Evolutionary conservation across 2,329 filamentous ascomycete species (phyloP).

Genomic region (Helicocarpus griseus): DNA sequence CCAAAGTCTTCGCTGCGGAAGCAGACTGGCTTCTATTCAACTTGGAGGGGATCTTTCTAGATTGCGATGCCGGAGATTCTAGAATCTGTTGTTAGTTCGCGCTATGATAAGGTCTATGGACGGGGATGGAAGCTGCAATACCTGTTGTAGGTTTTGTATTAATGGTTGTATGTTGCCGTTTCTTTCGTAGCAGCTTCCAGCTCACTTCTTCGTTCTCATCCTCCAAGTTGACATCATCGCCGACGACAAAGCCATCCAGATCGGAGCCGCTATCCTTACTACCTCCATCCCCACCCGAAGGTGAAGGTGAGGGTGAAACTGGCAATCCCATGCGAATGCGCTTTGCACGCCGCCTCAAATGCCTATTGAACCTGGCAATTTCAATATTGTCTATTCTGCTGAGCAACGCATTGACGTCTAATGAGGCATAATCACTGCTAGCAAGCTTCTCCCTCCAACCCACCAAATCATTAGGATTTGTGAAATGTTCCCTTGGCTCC

Average conservation of each 20-base stretch:
- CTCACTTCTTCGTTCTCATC: not conserved
- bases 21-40: not conserved
- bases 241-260: not conserved
- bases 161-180: not conserved
- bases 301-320: not conserved
- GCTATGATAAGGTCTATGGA: too few relatives aligned
- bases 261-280: not conserved
- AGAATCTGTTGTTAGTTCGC: not conserved
- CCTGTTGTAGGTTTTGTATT: not conserved
- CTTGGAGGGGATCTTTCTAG: not conserved
- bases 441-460: conserved; percentile 31
- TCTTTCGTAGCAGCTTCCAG: not conserved
- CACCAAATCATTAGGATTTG: conserved; percentile 24
- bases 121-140: not conserved
- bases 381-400: conserved; percentile 15
- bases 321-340: conserved; percentile 17
- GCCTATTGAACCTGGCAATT: conserved; percentile 17
- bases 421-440: conserved; percentile 20
- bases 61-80: not conserved
- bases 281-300: not conserved
- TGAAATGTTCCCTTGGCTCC: conserved; percentile 40
- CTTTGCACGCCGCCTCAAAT: conserved; percentile 21
- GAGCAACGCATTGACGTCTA: conserved; percentile 26
- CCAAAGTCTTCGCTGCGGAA: not conserved
- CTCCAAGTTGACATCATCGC: not conserved